Percentiles rank a stretch among this genome's conserved stretches.
Conservation (phyloP, 768 basidiomycete species). For the Clavulina sp. region DNA sequence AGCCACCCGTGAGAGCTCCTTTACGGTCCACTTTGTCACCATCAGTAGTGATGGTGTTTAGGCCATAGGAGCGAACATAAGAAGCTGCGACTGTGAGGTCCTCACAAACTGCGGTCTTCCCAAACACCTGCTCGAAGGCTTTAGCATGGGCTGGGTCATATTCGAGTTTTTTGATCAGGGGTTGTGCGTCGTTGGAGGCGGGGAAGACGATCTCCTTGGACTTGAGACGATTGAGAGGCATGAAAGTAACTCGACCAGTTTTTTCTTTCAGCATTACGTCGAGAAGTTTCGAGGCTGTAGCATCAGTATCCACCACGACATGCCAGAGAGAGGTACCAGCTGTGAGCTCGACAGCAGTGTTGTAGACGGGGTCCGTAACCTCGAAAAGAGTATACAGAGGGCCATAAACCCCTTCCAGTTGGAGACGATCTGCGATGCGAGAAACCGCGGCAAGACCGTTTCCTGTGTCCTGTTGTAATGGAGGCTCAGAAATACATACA, state of each 20-base stretch:
- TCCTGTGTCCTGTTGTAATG: slow-evolving; percentile 57
- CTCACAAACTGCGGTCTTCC: slow-evolving; percentile 89
- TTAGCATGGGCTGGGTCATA: slow-evolving; percentile 54
- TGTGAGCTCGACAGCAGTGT: slow-evolving; percentile 83
- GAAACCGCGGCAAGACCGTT: slow-evolving; percentile 76
- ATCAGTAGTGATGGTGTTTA: slow-evolving; percentile 94
- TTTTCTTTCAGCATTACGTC: slow-evolving; percentile 88
- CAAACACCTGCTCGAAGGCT: slow-evolving; percentile 94
- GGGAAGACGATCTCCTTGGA: slow-evolving; percentile 48
- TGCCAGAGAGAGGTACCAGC: slow-evolving; percentile 96
- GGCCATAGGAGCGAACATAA: slow-evolving; percentile 84
- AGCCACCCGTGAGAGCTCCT: slow-evolving; percentile 90
- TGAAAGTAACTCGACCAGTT: slow-evolving; percentile 90
- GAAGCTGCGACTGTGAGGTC: slow-evolving; percentile 84
- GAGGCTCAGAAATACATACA: not conserved
- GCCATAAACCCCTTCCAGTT: slow-evolving; percentile 69
- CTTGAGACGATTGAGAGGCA: slow-evolving; percentile 90
- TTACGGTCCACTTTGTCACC: slow-evolving; percentile 97
- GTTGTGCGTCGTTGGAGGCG: slow-evolving; percentile 60
- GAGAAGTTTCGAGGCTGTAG: slow-evolving; percentile 78
- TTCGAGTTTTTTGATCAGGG: slow-evolving; percentile 64
- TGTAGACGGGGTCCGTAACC: slow-evolving; percentile 72
- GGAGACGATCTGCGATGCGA: slow-evolving; percentile 57
- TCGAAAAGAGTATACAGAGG: slow-evolving; percentile 90
- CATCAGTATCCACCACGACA: slow-evolving; percentile 93